Evolutionary conservation across 225 moss, liverwort and hornwort species (phyloP).

Genomic region (Polytrichum commune): DNA sequence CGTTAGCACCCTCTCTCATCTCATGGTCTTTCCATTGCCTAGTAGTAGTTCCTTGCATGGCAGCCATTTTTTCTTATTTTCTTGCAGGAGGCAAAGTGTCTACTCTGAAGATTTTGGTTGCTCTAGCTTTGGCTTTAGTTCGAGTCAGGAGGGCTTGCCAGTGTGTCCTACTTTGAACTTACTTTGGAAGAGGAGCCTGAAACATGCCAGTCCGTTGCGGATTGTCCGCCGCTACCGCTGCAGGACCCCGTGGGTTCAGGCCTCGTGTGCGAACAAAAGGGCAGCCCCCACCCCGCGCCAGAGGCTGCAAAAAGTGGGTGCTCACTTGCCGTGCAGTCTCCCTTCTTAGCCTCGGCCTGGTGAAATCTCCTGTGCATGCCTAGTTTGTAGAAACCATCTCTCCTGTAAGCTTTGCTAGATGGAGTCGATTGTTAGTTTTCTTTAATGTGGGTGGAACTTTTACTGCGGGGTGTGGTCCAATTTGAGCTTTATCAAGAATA

Average conservation of each 20-base stretch:
- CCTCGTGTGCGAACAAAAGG: constrained; percentile 44
- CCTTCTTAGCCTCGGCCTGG: constrained; percentile 12
- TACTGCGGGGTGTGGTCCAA: not conserved
- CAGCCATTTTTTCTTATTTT: constrained; percentile 44
- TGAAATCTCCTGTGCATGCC: constrained; percentile 4
- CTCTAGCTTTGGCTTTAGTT: constrained; percentile 68
- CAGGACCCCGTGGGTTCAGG: constrained; percentile 73
- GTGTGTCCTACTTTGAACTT: constrained; percentile 69
- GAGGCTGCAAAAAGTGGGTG: constrained; percentile 86
- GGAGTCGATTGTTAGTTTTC: not conserved
- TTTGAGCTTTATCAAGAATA: not conserved
- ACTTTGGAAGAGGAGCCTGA: constrained; percentile 78
- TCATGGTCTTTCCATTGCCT: constrained; percentile 41
- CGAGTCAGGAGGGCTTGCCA: constrained; percentile 62
- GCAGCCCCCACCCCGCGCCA: constrained; percentile 47
- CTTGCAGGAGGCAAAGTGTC: constrained; percentile 50
- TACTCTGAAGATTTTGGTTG: constrained; percentile 61
- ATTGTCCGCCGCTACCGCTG: constrained; percentile 68
- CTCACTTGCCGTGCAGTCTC: constrained; percentile 47
- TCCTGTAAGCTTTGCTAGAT: not conserved
- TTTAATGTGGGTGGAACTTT: fast-evolving
- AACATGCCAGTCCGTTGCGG: constrained; percentile 74
- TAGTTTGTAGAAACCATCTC: not conserved
- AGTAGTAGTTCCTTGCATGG: constrained; percentile 56
- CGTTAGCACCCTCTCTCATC: constrained; percentile 7